Percentiles rank a stretch among this genome's conserved stretches.
Evolutionary conservation across 208 protist species (phyloP).

Genomic region (Lotmaria passim): DNA sequence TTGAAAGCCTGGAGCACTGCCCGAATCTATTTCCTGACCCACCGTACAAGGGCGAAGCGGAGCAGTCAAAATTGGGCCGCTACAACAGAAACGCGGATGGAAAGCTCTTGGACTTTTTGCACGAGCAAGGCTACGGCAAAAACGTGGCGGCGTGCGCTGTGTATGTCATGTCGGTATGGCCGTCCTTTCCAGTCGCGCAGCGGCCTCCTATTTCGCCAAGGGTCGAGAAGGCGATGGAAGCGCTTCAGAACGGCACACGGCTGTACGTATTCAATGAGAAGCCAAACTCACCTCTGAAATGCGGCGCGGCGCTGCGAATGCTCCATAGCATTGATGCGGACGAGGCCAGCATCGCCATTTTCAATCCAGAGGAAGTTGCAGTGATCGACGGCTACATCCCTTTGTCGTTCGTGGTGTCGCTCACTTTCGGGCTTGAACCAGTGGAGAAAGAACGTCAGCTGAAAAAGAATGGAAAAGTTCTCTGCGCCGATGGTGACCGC

Average conservation of each 20-base stretch:
- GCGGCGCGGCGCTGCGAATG: slow-evolving; percentile 46
- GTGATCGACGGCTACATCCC: slow-evolving; percentile 63
- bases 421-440: slow-evolving; percentile 43
- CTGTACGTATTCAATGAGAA: slow-evolving; percentile 63
- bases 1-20: slow-evolving; percentile 20
- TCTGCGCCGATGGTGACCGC: slow-evolving; percentile 24
- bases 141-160: slow-evolving; percentile 32
- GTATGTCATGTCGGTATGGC: slow-evolving; percentile 65
- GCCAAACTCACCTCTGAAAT: slow-evolving; percentile 36
- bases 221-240: slow-evolving; percentile 38
- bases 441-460: slow-evolving; percentile 34
- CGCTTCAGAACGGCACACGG: slow-evolving; percentile 36
- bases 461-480: slow-evolving; percentile 31
- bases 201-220: slow-evolving; percentile 40
- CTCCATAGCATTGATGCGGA: slow-evolving; percentile 43
- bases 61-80: slow-evolving; percentile 4
- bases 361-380: slow-evolving; percentile 30
- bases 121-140: slow-evolving; percentile 32
- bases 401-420: slow-evolving; percentile 42
- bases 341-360: slow-evolving; percentile 61
- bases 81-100: slow-evolving; percentile 3
- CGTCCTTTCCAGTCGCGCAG: slow-evolving; percentile 31
- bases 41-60: not conserved
- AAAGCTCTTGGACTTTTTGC: slow-evolving; percentile 9
- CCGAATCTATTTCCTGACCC: slow-evolving; percentile 22